Base-by-base conservation (phyloP, 805 yeast genomes). In the Kazachstania africana region DNA sequence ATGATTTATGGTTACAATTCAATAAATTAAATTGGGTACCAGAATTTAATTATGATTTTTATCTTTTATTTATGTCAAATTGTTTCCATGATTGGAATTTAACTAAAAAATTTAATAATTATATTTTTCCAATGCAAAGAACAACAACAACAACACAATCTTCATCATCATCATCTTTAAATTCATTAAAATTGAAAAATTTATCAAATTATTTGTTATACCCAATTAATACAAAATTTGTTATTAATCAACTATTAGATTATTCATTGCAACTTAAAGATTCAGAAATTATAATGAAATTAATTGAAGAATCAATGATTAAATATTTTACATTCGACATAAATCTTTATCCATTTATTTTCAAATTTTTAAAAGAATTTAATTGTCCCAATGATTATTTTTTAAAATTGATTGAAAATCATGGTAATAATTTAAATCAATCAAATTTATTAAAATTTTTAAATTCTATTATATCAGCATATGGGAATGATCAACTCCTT, bases 11-110 rank as follows among this genome's bases (percentile, higher is more conserved):
- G 60, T 30, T 44, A 4, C 57, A 55, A 25, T 60, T 58, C 37
- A 55, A 53, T 35, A 53, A 54, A 29, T 44, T 56, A 32, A 53
- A 48, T 12, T 62, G 64, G 64, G 54, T 62, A 5, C 64, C 66
- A 6, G 62, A 60, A 35, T 59, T 63, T 26, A 50, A 63, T 1
- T 55, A 57, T 31, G 57, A 57, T 12, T 63, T 61, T 32, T 62
- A 62, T 36, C 35, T 48, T 21, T 45, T 48, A 16, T 39, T 60
- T 8, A 45, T 62, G 36, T 45, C 55, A 13, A 55, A 59, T 37
- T 48, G 59, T 19, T 44, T 56, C 35, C 43, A 48, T 18, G 45
- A 55, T 34, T 61, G 63, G 54, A 28, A 40, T 10, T 37, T 55
- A 19, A 45, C 59, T 14, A 43, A 51, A 32, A 57, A 44, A 26